Evolutionary conservation across 1,139 yeast species (phyloP).

Genomic region (Sugiyamaella japonica): DNA sequence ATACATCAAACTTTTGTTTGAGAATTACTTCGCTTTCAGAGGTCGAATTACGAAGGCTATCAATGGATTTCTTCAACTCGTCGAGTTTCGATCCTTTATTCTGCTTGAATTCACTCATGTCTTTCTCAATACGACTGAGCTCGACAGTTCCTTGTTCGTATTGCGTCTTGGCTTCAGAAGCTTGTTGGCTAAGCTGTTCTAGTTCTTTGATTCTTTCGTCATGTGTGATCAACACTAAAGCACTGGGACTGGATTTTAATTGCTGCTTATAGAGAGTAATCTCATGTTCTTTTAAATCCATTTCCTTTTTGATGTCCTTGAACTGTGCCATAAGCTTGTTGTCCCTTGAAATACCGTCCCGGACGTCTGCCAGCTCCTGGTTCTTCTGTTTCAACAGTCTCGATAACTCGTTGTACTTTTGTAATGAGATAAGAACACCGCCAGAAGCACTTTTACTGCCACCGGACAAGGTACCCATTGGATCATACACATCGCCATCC

Average conservation of each 20-base stretch:
- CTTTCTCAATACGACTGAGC: constrained; percentile 62
- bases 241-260: constrained; percentile 60
- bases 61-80: constrained; percentile 50
- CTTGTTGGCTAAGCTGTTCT: constrained; percentile 44
- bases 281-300: constrained; percentile 68
- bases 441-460: constrained; percentile 70
- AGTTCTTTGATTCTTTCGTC: constrained; percentile 54
- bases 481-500: constrained; percentile 94
- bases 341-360: constrained; percentile 48
- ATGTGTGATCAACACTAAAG: constrained; percentile 52
- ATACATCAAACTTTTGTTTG: constrained; percentile 51
- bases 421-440: constrained; percentile 65
- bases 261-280: constrained; percentile 61
- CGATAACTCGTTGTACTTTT: constrained; percentile 59
- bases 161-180: constrained; percentile 42
- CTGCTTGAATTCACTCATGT: constrained; percentile 75
- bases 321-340: constrained; percentile 54
- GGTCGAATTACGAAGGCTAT: constrained; percentile 24
- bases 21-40: constrained; percentile 47
- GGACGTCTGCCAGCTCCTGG: constrained; percentile 46
- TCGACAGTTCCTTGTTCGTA: constrained; percentile 43
- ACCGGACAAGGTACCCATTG: constrained; percentile 93
- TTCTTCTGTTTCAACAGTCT: constrained; percentile 45
- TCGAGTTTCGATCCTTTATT: constrained; percentile 81
- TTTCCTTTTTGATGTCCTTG: constrained; percentile 59